phyloP scores from a whole-genome alignment of 2,329 filamentous ascomycete species.

The Juglanconis oblonga region DNA sequence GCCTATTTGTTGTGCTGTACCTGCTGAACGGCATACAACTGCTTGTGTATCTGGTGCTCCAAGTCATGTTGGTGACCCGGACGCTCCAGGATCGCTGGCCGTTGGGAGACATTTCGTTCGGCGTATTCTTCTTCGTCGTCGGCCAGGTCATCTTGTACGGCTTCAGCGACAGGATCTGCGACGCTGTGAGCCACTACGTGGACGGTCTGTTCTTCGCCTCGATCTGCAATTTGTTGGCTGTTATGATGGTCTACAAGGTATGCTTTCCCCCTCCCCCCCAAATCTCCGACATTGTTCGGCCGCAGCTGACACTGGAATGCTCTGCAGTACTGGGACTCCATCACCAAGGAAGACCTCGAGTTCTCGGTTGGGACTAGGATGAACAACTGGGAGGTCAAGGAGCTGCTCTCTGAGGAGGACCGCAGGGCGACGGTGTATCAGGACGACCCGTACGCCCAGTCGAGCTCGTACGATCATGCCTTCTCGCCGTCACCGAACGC shows the following conservation, averaged over 20 bases:
- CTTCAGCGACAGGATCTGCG: slow-evolving; percentile 82
- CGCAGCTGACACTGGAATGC: slow-evolving; percentile 15
- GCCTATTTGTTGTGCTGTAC: slow-evolving; percentile 89
- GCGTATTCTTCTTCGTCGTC: slow-evolving; percentile 83
- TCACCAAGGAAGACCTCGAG: slow-evolving; percentile 96
- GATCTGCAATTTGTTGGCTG: slow-evolving; percentile 85
- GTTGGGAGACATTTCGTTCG: slow-evolving; percentile 85
- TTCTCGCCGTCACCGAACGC: slow-evolving; percentile 40
- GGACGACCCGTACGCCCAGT: slow-evolving; percentile 62
- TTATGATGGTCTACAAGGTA: slow-evolving; percentile 99
- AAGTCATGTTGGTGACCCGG: slow-evolving; percentile 81
- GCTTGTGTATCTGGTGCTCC: slow-evolving; percentile 80
- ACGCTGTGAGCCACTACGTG: slow-evolving; percentile 82
- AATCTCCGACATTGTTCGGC: not conserved
- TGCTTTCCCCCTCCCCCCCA: slow-evolving; percentile 18
- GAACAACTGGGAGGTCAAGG: slow-evolving; percentile 99
- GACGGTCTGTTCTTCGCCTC: slow-evolving; percentile 95
- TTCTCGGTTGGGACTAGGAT: slow-evolving; percentile 94
- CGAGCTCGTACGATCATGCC: slow-evolving; percentile 50
- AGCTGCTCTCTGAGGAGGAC: slow-evolving; percentile 78
- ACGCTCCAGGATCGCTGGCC: slow-evolving; percentile 96
- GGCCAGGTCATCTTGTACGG: slow-evolving; percentile 93
- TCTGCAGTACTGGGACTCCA: slow-evolving; percentile 92
- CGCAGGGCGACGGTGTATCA: slow-evolving; percentile 70
- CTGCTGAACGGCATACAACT: slow-evolving; percentile 85